phyloP scores from a whole-genome alignment of 768 basidiomycete species.

The Mrakia hoshinonis region DNA sequence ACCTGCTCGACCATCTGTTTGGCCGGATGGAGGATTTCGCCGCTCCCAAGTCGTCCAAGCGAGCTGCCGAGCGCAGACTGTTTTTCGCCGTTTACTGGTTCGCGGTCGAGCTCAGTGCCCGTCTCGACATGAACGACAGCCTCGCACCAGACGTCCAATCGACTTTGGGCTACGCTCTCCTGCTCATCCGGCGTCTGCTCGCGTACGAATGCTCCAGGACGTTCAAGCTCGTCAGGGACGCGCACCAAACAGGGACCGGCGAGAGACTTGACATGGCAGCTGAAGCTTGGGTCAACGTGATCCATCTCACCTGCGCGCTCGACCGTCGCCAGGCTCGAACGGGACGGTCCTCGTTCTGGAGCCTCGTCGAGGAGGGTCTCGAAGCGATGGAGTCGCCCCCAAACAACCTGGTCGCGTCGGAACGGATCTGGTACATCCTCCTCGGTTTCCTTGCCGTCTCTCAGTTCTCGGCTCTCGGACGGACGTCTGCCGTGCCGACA shows the following conservation, averaged over 20 bases:
- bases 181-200: conserved; percentile 50
- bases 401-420: conserved; percentile 43
- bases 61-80: conserved; percentile 40
- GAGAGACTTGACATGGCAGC: conserved; percentile 46
- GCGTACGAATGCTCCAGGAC: conserved; percentile 49
- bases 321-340: background rate
- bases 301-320: conserved; percentile 6
- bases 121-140: background rate
- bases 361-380: background rate
- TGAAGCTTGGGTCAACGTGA: conserved; percentile 65
- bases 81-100: conserved; percentile 53
- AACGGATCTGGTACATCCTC: conserved; percentile 61
- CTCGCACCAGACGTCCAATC: background rate
- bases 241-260: conserved; percentile 39
- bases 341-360: conserved; percentile 2
- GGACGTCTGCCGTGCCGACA: conserved; percentile 42
- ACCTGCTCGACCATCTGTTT: conserved; percentile 42
- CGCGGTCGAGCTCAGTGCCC: conserved; percentile 49
- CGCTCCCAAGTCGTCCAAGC: conserved; percentile 39
- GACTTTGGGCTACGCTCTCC: background rate
- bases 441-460: conserved; percentile 65
- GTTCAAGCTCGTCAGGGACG: conserved; percentile 43
- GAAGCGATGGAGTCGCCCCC: background rate
- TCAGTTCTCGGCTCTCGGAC: conserved; percentile 61
- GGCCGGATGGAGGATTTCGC: conserved; percentile 33